These are phyloP conservation scores for Pyrus bretschneideri DNA, from an alignment of 306 rosid species.

Conservation along the genomic window DNA sequence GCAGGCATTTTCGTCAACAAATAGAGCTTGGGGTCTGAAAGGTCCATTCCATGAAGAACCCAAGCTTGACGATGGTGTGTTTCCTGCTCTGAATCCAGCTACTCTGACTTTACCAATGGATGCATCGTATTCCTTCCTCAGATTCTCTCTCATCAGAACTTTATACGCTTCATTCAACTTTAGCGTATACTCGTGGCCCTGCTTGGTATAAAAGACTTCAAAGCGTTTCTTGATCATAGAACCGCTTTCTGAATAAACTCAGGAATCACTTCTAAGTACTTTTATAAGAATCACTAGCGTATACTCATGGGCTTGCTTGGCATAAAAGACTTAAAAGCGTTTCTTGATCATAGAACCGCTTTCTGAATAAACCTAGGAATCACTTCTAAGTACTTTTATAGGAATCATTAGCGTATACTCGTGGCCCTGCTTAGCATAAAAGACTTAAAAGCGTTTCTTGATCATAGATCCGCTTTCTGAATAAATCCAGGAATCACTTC, in stretches of 20 bases:
- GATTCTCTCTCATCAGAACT: conserved; percentile 57
- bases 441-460: no score
- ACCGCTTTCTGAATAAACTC: no score
- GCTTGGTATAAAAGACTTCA: background rate
- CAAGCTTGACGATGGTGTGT: conserved; percentile 17
- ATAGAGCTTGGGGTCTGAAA: conserved; percentile 56
- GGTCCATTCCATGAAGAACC: conserved; percentile 71
- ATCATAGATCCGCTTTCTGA: no score
- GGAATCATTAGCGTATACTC: conserved; percentile 33
- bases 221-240: no score
- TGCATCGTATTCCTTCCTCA: conserved; percentile 52
- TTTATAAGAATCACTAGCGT: conserved; percentile 11
- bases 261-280: no score
- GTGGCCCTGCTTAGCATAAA: conserved; percentile 40
- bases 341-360: no score
- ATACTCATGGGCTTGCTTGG: conserved; percentile 50
- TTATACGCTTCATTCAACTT: conserved; percentile 63
- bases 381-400: no score
- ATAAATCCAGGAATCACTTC: no score
- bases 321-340: no score
- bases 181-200: conserved; percentile 65
- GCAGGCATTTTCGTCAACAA: conserved; percentile 83
- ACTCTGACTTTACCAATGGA: conserved; percentile 43
- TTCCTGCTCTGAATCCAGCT: conserved; percentile 13
- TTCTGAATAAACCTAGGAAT: no score